Evolutionary conservation across 306 rosid species (phyloP).

Genomic region (Ammopiptanthus mongolicus): DNA sequence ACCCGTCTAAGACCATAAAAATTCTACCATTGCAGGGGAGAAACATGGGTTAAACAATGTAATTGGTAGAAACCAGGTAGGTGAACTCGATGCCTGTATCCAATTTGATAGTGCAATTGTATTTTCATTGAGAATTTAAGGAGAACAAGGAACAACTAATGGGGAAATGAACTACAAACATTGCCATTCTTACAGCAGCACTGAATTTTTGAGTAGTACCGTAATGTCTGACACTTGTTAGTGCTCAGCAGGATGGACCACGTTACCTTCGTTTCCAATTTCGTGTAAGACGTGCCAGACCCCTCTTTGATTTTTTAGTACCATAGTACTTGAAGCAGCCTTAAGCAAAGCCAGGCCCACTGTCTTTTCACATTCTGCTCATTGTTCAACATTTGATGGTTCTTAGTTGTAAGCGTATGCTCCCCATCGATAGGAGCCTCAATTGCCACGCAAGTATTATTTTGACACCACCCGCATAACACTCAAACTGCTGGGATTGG

Average conservation of each 20-base stretch:
- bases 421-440: neutral
- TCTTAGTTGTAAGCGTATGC: neutral
- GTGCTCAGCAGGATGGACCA: constrained; percentile 35
- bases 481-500: too few species aligned
- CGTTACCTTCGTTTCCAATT: constrained; percentile 19
- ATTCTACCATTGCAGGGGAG: neutral
- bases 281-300: constrained; percentile 26
- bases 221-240: neutral
- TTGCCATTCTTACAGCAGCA: neutral
- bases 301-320: constrained; percentile 18
- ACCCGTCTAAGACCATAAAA: neutral
- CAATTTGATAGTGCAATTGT: neutral
- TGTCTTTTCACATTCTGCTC: neutral
- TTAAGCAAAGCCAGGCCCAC: constrained; percentile 17
- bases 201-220: neutral
- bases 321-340: constrained; percentile 22
- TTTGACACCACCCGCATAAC: too few species aligned
- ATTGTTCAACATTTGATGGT: constrained; percentile 7
- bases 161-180: neutral
- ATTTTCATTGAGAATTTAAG: neutral
- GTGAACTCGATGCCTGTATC: neutral
- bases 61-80: neutral
- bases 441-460: too few species aligned
- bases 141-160: neutral
- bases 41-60: neutral